Evolutionary conservation across 73 alveolate genomes (phyloP).

Genomic region (Paramecium bursaria): DNA sequence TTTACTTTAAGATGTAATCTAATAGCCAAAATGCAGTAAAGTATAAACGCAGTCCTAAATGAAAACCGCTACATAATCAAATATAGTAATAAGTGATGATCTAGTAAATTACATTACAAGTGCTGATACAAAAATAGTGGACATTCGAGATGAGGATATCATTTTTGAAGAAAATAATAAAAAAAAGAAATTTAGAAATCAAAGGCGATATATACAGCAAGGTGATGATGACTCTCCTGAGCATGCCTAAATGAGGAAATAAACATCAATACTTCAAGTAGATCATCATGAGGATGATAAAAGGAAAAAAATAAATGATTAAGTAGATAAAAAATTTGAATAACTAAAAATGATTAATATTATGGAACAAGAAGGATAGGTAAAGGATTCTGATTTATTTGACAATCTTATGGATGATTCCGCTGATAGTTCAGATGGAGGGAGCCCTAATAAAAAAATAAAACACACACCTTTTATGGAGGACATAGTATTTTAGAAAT

Average conservation of each 20-base stretch:
- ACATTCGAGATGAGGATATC: slow-evolving; percentile 30
- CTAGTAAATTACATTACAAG: slow-evolving; percentile 16
- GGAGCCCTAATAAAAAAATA: no score
- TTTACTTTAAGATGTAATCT: not conserved
- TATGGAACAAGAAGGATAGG: no score
- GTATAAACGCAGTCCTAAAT: not conserved
- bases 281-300: slow-evolving; percentile 23
- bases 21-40: not conserved
- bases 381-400: no score
- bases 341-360: no score
- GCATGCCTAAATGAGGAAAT: not conserved
- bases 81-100: not conserved
- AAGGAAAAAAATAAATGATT: not conserved
- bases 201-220: not conserved
- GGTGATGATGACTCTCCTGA: slow-evolving; percentile 59
- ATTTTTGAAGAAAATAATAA: not conserved
- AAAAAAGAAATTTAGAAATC: slow-evolving; percentile 17
- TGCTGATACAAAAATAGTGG: slow-evolving; percentile 10
- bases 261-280: not conserved
- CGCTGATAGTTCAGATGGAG: no score
- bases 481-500: no score
- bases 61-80: not conserved
- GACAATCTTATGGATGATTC: no score
- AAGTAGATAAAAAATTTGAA: not conserved
- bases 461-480: no score